Base-by-base conservation (phyloP, 257 asterid genomes). In the Anisodus acutangulus region DNA sequence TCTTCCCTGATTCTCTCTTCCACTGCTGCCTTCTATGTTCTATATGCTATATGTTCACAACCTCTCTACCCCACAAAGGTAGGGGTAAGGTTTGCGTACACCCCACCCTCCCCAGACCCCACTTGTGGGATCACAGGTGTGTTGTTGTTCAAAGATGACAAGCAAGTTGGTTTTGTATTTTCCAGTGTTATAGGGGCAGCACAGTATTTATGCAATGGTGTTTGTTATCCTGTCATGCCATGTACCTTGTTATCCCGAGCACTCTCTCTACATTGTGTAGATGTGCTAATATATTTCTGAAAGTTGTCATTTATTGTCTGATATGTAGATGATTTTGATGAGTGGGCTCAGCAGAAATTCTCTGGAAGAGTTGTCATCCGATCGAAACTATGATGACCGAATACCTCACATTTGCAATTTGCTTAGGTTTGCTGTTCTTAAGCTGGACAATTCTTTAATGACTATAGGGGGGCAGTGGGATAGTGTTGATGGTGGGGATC, bases 381-480 rank as follows among this genome's bases (percentile, higher is more conserved):
- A 94, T 79, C 92, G 94, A 84, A 85, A 37, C 89, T 90, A 90
- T 82, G 97, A 90, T 53, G 98, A 93, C 68, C 99, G 98, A 35
- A 88, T 93, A 86, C 99, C 99, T 41, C 99, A 95, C 88, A 88
- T 93, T 68, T 89, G 93, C 86, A 97, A 93, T 87, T 88, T 93
- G 93, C 96, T 97, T 79, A 90, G 98, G 79, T 95, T 95, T 87
- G 95, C 96, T 86, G 83, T 95, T 84, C 94, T 97, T 49, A 93
- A 88, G 86, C 93, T 87, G 88, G 91, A 89, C 60, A 93, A 82
- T 86, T 86, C 95, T 80, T 89, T 95, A 79, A 90, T 90, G 95
- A 95, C 97, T 74, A 92, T 97, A 84, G 99, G 99, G 71, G 99
- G 99, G 54, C 92, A 94, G 4, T 93, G 98, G 97, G 93, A 92